Evolutionary conservation across 805 yeast species (phyloP).

Genomic region (Starmerella powellii): DNA sequence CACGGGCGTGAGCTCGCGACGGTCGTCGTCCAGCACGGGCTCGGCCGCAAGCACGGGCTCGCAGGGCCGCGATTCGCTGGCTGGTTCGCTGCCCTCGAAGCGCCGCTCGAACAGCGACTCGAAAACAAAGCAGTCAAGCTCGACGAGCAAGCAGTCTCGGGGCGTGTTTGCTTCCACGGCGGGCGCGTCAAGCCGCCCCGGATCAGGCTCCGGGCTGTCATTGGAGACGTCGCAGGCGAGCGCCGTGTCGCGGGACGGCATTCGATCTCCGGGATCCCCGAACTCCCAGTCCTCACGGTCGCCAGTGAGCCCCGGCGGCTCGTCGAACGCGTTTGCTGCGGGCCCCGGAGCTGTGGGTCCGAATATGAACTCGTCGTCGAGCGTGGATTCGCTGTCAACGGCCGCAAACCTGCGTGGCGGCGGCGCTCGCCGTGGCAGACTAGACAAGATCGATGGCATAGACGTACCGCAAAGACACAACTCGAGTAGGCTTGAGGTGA

Average conservation of each 20-base stretch:
- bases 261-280: constrained; percentile 7
- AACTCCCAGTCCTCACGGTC: constrained; percentile 4
- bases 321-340: too few relatives aligned
- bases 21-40: constrained; percentile 6
- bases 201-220: too few relatives aligned
- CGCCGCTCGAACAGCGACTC: constrained; percentile 7
- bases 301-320: neutral
- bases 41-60: neutral
- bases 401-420: neutral
- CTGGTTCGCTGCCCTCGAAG: constrained; percentile 8
- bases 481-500: constrained; percentile 80
- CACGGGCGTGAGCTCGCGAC: constrained; percentile 24
- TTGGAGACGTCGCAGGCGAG: too few relatives aligned
- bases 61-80: constrained; percentile 9
- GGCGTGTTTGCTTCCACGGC: neutral
- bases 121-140: too few relatives aligned
- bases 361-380: neutral
- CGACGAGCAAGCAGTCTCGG: too few relatives aligned
- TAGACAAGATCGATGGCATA: constrained; percentile 66
- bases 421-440: constrained; percentile 14
- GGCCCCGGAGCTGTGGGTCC: neutral
- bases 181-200: too few relatives aligned
- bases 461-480: constrained; percentile 83
- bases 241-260: neutral
- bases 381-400: neutral